These are phyloP conservation scores for Kurtzmaniella natalensis DNA, from an alignment of 1,139 yeast genomes.

Conservation along the genomic window DNA sequence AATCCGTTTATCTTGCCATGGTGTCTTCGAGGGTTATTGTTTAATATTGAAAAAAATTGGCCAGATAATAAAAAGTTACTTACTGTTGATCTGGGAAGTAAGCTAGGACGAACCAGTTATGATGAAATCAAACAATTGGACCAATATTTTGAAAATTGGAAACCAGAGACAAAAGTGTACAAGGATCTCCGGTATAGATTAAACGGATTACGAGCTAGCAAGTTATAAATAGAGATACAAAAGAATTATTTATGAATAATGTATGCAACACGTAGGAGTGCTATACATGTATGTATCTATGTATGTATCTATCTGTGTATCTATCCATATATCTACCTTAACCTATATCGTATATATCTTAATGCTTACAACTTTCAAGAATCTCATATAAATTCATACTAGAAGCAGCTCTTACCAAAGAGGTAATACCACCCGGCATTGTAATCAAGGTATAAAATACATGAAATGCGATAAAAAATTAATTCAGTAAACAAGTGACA, in stretches of 20 bases:
- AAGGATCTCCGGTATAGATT: constrained; percentile 82
- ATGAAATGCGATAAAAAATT: too few relatives aligned
- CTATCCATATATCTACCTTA: neutral
- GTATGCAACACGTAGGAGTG: too few relatives aligned
- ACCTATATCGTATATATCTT: neutral
- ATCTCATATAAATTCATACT: too few relatives aligned
- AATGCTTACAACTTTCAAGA: too few relatives aligned
- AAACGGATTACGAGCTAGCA: constrained; percentile 62
- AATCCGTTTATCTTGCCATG: constrained; percentile 90
- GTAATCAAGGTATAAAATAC: too few relatives aligned
- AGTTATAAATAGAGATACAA: constrained; percentile 17
- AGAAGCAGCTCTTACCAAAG: too few relatives aligned
- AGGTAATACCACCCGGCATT: too few relatives aligned
- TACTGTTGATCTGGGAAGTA: constrained; percentile 23
- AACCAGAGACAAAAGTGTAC: constrained; percentile 73
- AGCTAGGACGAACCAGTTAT: constrained; percentile 32
- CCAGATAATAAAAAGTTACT: constrained; percentile 28
- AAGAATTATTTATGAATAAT: too few relatives aligned
- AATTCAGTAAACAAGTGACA: too few relatives aligned
- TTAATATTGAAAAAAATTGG: constrained; percentile 58
- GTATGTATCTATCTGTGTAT: neutral
- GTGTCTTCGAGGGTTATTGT: constrained; percentile 81
- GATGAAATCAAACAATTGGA: constrained; percentile 59
- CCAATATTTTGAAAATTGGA: constrained; percentile 76
- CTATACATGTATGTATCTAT: too few relatives aligned